Evolutionary conservation across 73 alveolate species (phyloP).

Genomic region (Tetrahymena elliotti): DNA sequence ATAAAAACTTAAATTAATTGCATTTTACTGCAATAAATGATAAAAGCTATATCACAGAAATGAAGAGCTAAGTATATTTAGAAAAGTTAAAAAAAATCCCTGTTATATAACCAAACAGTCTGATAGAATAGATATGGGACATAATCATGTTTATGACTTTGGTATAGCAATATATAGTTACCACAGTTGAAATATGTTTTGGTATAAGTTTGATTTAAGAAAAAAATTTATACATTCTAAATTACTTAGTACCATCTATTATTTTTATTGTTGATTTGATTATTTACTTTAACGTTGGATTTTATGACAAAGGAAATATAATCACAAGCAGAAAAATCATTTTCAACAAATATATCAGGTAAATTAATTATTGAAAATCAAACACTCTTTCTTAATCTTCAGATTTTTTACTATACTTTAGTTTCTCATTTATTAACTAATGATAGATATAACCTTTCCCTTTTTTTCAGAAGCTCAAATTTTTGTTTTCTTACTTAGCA

Average conservation of each 20-base stretch:
- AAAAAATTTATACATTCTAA: not conserved
- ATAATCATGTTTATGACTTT: not conserved
- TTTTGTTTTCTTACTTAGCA: too few species aligned
- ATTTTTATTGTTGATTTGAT: not conserved
- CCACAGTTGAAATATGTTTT: not conserved
- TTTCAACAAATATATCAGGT: not conserved
- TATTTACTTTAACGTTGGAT: not conserved
- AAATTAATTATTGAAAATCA: not conserved
- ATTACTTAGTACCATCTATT: not conserved
- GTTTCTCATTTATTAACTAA: too few species aligned
- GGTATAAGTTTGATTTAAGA: not conserved
- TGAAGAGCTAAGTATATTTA: not conserved
- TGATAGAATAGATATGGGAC: not conserved
- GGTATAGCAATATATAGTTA: not conserved
- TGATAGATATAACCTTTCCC: too few species aligned
- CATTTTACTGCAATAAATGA: not conserved
- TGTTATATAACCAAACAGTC: not conserved
- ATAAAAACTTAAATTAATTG: not conserved
- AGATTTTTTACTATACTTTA: too few species aligned
- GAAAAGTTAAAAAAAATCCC: not conserved
- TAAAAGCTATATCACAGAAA: not conserved
- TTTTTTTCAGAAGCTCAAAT: too few species aligned
- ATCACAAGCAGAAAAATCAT: not conserved
- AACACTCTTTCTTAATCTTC: not conserved
- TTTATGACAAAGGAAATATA: not conserved